phyloP scores from a whole-genome alignment of 192 early-diverging fungal species.

The Anaeromyces robustus region DNA sequence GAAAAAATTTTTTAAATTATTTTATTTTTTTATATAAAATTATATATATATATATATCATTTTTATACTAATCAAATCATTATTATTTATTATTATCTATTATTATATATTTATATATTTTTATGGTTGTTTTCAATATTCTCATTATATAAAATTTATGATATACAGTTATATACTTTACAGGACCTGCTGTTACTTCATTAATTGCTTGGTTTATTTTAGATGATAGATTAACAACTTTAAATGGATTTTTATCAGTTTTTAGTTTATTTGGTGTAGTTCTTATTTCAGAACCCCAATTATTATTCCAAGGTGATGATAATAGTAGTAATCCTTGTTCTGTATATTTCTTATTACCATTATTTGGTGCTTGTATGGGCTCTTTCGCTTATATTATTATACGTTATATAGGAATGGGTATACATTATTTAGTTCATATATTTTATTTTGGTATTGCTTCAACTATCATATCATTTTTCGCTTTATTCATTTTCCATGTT shows the following conservation, averaged over 20 bases:
- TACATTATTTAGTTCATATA: slow-evolving; percentile 63
- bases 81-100: no score
- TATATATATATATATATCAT: no score
- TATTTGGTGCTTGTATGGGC: slow-evolving; percentile 39
- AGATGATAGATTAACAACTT: slow-evolving; percentile 38
- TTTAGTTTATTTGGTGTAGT: slow-evolving; percentile 45
- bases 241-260: slow-evolving; percentile 33
- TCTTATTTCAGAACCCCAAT: slow-evolving; percentile 39
- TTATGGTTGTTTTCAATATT: no score
- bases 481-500: slow-evolving; percentile 13
- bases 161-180: slow-evolving; percentile 52
- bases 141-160: no score
- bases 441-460: slow-evolving; percentile 58
- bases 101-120: no score
- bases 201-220: slow-evolving; percentile 42
- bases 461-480: slow-evolving; percentile 22
- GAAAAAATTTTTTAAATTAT: no score
- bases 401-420: slow-evolving; percentile 50
- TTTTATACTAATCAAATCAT: no score
- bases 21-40: no score
- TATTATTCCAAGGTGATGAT: slow-evolving; percentile 16
- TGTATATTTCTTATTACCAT: slow-evolving; percentile 19
- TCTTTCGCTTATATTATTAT: slow-evolving; percentile 54
- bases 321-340: slow-evolving; percentile 5
- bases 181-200: slow-evolving; percentile 59